These are phyloP conservation scores for Telfairia occidentalis DNA, from an alignment of 331 rosid species.

Conservation along the genomic window DNA sequence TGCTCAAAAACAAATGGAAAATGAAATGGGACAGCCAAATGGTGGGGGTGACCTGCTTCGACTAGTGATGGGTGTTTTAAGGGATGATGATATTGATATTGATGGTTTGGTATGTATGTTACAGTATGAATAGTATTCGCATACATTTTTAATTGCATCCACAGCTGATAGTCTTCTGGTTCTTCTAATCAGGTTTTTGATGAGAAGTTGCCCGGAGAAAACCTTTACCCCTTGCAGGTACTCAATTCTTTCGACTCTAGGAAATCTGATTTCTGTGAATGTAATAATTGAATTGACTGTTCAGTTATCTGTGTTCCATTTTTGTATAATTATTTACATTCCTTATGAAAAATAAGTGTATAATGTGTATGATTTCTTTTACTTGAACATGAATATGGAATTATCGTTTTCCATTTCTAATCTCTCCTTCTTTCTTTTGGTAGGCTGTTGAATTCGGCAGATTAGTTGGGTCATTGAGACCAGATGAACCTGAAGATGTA, in stretches of 20 bases:
- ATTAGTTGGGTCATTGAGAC: slow-evolving; percentile 68
- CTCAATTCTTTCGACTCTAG: neutral
- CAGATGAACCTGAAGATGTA: slow-evolving; percentile 82
- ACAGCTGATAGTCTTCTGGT: slow-evolving; percentile 1
- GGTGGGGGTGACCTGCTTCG: slow-evolving; percentile 72
- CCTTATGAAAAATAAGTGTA: slow-evolving; percentile 1
- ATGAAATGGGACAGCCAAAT: slow-evolving; percentile 65
- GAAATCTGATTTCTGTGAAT: neutral
- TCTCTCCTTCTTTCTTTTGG: slow-evolving; percentile 6
- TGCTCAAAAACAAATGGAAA: slow-evolving; percentile 86
- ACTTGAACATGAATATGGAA: slow-evolving; percentile 10
- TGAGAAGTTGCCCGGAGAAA: slow-evolving; percentile 87
- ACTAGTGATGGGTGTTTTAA: slow-evolving; percentile 74
- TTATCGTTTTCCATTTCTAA: slow-evolving; percentile 10
- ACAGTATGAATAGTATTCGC: slow-evolving; percentile 5
- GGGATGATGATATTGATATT: slow-evolving; percentile 83
- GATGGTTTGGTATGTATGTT: slow-evolving; percentile 76
- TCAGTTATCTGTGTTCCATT: neutral
- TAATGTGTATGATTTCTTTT: neutral
- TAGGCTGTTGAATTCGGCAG: slow-evolving; percentile 96
- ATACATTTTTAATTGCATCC: slow-evolving; percentile 5
- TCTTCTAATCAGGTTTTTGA: slow-evolving; percentile 64
- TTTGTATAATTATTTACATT: neutral
- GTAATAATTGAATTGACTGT: neutral
- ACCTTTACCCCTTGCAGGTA: slow-evolving; percentile 87